Evolutionary conservation across 257 asterid species (phyloP).

Genomic region (Knoxia roxburghii): DNA sequence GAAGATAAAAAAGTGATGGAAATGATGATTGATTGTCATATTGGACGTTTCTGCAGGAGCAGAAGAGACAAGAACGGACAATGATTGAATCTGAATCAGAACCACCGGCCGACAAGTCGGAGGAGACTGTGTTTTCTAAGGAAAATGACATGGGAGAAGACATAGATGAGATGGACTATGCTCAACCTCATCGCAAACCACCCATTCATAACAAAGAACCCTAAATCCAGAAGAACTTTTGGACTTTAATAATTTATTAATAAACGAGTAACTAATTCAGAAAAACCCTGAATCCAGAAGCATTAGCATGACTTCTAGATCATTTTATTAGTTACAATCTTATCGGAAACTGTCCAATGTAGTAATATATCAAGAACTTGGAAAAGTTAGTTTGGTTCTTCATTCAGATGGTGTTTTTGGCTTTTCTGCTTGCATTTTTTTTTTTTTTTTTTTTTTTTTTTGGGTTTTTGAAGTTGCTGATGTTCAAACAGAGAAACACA

Average conservation of each 20-base stretch:
- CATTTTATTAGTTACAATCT: background rate
- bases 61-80: conserved; percentile 28
- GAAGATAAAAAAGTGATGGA: too few species aligned
- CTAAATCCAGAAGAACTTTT: conserved; percentile 12
- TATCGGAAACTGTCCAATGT: background rate
- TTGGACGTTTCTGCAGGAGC: conserved; percentile 5
- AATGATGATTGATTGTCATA: background rate
- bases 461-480: background rate
- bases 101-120: conserved; percentile 16
- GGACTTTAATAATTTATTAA: too few species aligned
- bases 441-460: too few species aligned
- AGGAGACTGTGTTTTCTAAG: conserved; percentile 33
- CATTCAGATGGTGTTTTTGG: too few species aligned
- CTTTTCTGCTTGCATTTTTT: too few species aligned
- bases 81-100: conserved; percentile 38
- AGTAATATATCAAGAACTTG: too few species aligned
- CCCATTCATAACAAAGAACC: conserved; percentile 72
- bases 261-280: too few species aligned
- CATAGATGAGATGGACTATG: conserved; percentile 60
- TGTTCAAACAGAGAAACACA: background rate
- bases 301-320: background rate
- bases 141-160: conserved; percentile 37
- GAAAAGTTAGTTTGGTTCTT: too few species aligned
- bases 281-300: background rate
- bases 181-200: conserved; percentile 81